Evolutionary conservation across 345 rosid species (phyloP).

Genomic region (Euclidium syriacum): DNA sequence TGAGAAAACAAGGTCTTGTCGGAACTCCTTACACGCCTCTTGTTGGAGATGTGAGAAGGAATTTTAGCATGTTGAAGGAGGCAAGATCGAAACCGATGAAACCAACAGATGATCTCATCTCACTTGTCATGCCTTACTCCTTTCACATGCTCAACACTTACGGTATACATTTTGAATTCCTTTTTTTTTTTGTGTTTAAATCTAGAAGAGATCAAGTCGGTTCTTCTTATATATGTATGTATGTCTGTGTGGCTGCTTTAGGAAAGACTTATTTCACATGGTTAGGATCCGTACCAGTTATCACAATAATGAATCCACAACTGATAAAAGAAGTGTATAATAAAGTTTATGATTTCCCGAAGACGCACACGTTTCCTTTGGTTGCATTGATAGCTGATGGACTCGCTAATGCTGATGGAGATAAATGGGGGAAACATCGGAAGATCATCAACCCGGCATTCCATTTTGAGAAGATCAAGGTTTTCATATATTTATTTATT

Average conservation of each 20-base stretch:
- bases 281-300: constrained; percentile 40
- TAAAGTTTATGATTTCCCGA: constrained; percentile 31
- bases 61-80: constrained; percentile 16
- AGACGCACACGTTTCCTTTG: constrained; percentile 21
- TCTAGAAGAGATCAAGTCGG: background rate
- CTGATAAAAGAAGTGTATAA: constrained; percentile 33
- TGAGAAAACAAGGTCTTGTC: constrained; percentile 24
- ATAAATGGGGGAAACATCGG: constrained; percentile 39
- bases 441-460: constrained; percentile 44
- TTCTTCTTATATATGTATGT: background rate
- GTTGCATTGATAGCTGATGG: constrained; percentile 24
- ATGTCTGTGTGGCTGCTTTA: constrained; percentile 17
- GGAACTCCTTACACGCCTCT: constrained; percentile 32
- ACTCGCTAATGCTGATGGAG: constrained; percentile 28
- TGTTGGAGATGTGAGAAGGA: constrained; percentile 21
- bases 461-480: constrained; percentile 38
- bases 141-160: constrained; percentile 15
- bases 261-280: constrained; percentile 40
- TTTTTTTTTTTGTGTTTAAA: background rate
- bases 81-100: constrained; percentile 18
- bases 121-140: constrained; percentile 25
- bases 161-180: constrained; percentile 10
- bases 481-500: background rate
- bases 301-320: constrained; percentile 36
- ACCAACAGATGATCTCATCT: constrained; percentile 21